Evolutionary conservation across 306 rosid species (phyloP), one percentile per base, ranked within the genome.

Genomic region (Prunus fruticosa): DNA sequence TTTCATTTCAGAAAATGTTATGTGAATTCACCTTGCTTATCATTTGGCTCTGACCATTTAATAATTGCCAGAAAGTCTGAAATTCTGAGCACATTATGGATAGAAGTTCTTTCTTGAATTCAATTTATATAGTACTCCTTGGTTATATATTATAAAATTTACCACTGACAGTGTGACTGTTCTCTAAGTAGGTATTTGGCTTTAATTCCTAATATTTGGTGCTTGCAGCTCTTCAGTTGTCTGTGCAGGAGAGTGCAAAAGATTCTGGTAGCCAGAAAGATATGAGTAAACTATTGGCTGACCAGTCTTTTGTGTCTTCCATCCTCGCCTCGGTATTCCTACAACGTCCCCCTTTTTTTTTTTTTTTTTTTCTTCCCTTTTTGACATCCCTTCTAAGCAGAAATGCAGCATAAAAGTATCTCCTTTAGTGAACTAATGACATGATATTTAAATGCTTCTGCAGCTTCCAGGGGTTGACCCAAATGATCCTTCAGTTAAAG

Each of bases 391-490:
- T 75, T 78, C 73, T 15, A 2, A n/a, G 20, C 19, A 58, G 15
- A 66, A 71, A 66, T 57, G 20, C 56, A 72, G 50, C 72, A 76
- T 73, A 22, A 71, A 82, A 71, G 71, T 46, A 27, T 75, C 38
- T 78, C 30, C 27, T 25, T 8, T 43, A 47, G 60, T 69, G 76
- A 63, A 62, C 68, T 38, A 62, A 25, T 64, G 49, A 66, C 67
- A 68, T 75, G 28, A 23, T 81, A 47, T 69, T 74, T 72, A 51
- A 71, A 70, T 82, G 71, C 71, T 82, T 79, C 66, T 81, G 88
- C 89, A 96, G 99, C 99, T 96, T 91, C 99, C 99, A 3, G 99
- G 98, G 43, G 99, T 96, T 72, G 98, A 96, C 71, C 97, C 98
- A 76, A 93, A 96, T 75, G 99, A 96, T 76, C 97, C 93, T 28